Evolutionary conservation across 2,329 filamentous ascomycete genomes (phyloP), one percentile per base, ranked within the genome.

Genomic region (Teratosphaeria viscida): DNA sequence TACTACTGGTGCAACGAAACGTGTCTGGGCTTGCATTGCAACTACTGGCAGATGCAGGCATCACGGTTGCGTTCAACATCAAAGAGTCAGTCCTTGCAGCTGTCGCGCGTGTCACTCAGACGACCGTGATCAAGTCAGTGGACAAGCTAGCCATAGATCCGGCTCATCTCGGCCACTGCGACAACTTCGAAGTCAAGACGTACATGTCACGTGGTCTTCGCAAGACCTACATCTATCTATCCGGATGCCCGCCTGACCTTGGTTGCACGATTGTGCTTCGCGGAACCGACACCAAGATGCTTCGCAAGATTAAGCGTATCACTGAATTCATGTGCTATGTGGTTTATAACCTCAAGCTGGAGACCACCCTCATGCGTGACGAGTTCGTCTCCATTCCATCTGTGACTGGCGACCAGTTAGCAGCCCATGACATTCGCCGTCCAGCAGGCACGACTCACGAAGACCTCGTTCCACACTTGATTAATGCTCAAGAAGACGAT

Each of bases 251-350:
- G 8, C 90, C 89, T 63, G 88, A 95, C 61, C 82, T 99, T 2
- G 95, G 94, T 0, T 97, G 94, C 71, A 99, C 94, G 0, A 96
- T 99, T 66, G 90, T 91, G 12, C 78, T 99, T 26, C 86, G 94
- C 54, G 94, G 94, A 1, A 89, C 88, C 3, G 85, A 88, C 61
- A 86, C 85, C 34, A 77, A 83, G 55, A 79, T 85, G 0, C 80
- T 99, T 19, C 79, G 85, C 1, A 89, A 86, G 66, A 85, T 99
- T 73, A 99, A 99, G 75, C 84, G 85, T 57, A 94, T 99, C 65
- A 94, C 92, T 11, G 94, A 99, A 71, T 97, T 99, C 71, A 96
- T 99, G 92, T 88, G 95, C 43, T 99, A 97, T 67, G 95, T 99
- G 23, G 92, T 97, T 12, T 99, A 99, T 75, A 99, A 96, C 68